Percentiles rank a stretch among this genome's conserved stretches.
phyloP scores from a whole-genome alignment of 2,329 filamentous ascomycete species.

The Blumeria hordei region DNA sequence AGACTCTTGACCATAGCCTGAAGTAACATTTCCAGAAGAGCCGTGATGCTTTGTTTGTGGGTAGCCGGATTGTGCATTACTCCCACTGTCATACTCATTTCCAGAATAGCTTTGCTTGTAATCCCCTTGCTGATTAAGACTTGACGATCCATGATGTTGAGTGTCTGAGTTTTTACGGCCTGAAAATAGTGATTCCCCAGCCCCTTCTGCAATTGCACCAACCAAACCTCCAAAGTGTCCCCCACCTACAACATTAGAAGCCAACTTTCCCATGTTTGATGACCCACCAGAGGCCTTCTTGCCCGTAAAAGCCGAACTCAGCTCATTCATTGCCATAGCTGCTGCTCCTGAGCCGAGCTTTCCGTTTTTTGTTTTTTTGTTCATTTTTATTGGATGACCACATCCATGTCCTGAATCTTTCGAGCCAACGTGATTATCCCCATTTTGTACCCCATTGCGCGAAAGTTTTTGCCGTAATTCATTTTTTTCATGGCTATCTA shows the following conservation, averaged over 20 bases:
- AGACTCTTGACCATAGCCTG: no score
- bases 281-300: slow-evolving; percentile 10
- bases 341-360: slow-evolving; percentile 28
- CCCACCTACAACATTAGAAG: slow-evolving; percentile 34
- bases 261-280: slow-evolving; percentile 17
- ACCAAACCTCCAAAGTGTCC: slow-evolving; percentile 47
- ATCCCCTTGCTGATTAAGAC: slow-evolving; percentile 32
- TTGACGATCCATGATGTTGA: slow-evolving; percentile 26
- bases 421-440: slow-evolving; percentile 70
- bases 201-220: slow-evolving; percentile 38
- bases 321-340: slow-evolving; percentile 30
- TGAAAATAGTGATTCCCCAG: slow-evolving; percentile 42
- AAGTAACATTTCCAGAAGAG: no score
- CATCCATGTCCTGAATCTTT: slow-evolving; percentile 63
- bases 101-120: slow-evolving; percentile 22
- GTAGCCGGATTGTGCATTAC: not conserved
- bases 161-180: slow-evolving; percentile 21
- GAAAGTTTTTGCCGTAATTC: slow-evolving; percentile 53
- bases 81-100: not conserved
- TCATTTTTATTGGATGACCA: slow-evolving; percentile 54
- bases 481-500: slow-evolving; percentile 35
- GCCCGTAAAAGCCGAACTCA: slow-evolving; percentile 23
- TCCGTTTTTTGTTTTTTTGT: slow-evolving; percentile 31
- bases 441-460: slow-evolving; percentile 50
- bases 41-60: no score